Base-by-base conservation (phyloP, 164 flowering plant genomes). In the Kingdonia uniflora region DNA sequence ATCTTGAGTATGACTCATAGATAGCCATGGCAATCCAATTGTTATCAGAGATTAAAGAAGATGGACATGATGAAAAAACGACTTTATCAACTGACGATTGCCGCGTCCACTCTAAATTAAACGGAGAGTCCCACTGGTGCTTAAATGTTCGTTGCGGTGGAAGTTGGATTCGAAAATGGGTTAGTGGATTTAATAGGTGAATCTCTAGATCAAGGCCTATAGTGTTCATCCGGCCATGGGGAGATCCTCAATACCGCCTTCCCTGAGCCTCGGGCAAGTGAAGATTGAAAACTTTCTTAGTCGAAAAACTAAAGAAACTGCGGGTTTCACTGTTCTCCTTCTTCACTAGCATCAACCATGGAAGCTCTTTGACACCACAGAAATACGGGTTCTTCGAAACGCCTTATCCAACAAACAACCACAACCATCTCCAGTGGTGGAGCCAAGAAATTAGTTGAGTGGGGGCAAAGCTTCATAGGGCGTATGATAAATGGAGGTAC, bases 121-220 rank as follows among this genome's bases (percentile, higher is more conserved):
- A 2, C 7, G 13, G 19, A 20, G 2, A 43, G 11, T 43, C 21
- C 2, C 19, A 14, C 20, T 43, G 47, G 20, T 14, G 20, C 10
- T 14, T 17, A 2, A 43, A 43, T 11, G 47, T 19, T 19, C 6
- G 21, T 43, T 43, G 47, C 19, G 5, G 19, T 19, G 47, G 47
- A 43, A 43, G 8, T 6, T 17, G 19, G 19, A 43, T 14, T 43
- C 7, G 47, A 43, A 43, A 6, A 2, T 16, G 47, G 2, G 47
- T 43, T 43, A 43, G 20, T 20, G 47, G 47, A 43, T 43, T 43
- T 16, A 43, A 14, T n/a, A 43, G 47, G 19, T 43, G 47, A 19
- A 43, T 43, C 2, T 43, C 20, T 1, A n/a, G 47, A 43, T 43
- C 47, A 43, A n/a, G 47, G 17, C 47, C 47, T n/a, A 43, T 16